Base-by-base conservation (phyloP, 192 early-diverging fungal genomes). In the Thoreauomyces humboldtii region DNA sequence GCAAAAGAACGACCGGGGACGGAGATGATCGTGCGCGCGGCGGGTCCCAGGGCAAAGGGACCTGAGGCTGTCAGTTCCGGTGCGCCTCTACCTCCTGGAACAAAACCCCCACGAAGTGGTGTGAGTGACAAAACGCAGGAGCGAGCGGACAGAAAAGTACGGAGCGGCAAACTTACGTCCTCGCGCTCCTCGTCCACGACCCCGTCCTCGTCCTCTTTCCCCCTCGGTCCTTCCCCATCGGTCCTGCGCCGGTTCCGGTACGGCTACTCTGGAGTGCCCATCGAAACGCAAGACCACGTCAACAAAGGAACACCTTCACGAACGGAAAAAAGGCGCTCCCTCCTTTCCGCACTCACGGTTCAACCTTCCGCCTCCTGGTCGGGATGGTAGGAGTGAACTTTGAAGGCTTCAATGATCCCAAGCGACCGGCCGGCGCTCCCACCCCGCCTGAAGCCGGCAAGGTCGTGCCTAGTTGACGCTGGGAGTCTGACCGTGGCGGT, bases 331-430 rank as follows among this genome's bases (percentile, higher is more conserved):
- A 74, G 65, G 75, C 77, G 77, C 65, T 68, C 63, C 81, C 83
- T 62, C 78, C 79, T 66, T 82, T 84, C 34, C 77, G 76, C 66
- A 57, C 55, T 12, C 38, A 57, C 55, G 31, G 14, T 57, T 57
- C 55, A 6, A 57, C 55, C 35, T 57, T 57, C 55, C 27, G 17
- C 33, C 55, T 57, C 55, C 50, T 15, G 5, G 35, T 81, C 3
- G 84, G 82, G 12, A 86, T 69, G 4, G 78, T 84, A 6, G 84
- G 84, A 29, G 76, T 73, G 50, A 86, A 86, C 61, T 86, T 86
- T 64, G 82, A 33, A 36, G 61, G 31, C 33, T 35, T 32, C 34
- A 63, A 31, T n/a, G 48, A 50, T 4, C 61, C 48, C 35, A 61
- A 31, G 27, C 59, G 41, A 11, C 59, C 59, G 25, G 50, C 29